These are phyloP conservation scores for Cutaneotrichosporon curvatum DNA, from an alignment of 1,284 basidiomycete genomes.

Conservation along the genomic window DNA sequence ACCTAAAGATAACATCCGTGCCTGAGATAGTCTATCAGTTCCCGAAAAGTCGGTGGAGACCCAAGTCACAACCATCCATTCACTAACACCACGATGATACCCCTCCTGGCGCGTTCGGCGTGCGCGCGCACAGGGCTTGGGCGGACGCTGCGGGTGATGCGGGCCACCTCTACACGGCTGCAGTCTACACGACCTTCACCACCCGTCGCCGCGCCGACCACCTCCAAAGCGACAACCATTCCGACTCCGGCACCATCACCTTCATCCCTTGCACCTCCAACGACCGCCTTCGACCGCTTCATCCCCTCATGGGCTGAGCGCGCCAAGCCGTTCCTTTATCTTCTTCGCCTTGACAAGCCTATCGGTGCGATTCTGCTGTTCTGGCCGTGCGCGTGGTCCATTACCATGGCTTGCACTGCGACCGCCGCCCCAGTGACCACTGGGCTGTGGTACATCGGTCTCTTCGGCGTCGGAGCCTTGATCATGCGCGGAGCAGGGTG, in stretches of 20 bases:
- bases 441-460: constrained; percentile 64
- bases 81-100: constrained; percentile 1
- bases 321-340: constrained; percentile 65
- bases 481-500: constrained; percentile 98
- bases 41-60: no score
- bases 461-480: constrained; percentile 85
- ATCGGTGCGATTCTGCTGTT: constrained; percentile 86
- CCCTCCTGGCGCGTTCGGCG: constrained; percentile 15
- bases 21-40: no score
- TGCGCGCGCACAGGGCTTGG: constrained; percentile 17
- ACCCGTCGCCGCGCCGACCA: not conserved
- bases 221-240: not conserved
- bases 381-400: constrained; percentile 95
- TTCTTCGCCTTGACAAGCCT: constrained; percentile 89
- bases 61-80: not conserved
- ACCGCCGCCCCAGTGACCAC: constrained; percentile 58
- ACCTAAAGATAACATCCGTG: no score
- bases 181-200: no score
- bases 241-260: not conserved
- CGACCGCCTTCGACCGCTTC: constrained; percentile 21
- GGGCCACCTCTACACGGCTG: not conserved
- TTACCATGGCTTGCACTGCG: constrained; percentile 85
- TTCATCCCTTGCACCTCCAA: not conserved
- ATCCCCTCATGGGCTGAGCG: constrained; percentile 29
- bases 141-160: not conserved